A percentile compares a stretch with the other conserved stretches of the same genome.
phyloP scores from a whole-genome alignment of 2,329 filamentous ascomycete genomes.

The Pseudopithomyces chartarum region DNA sequence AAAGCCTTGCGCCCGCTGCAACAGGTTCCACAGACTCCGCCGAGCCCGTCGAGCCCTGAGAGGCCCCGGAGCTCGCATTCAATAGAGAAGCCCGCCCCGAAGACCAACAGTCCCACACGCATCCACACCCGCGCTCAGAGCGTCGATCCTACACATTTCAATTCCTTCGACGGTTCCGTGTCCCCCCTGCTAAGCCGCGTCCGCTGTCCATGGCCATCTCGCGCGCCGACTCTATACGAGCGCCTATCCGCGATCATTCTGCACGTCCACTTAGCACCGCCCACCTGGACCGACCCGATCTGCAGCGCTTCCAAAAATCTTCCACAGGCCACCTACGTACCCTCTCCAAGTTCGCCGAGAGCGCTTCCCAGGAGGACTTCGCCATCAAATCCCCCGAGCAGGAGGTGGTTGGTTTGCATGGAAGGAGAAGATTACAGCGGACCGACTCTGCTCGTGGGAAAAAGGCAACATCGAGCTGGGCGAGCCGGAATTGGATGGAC shows the following conservation, averaged over 20 bases:
- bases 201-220: conserved; percentile 49
- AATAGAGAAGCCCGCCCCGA: conserved; percentile 30
- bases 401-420: conserved; percentile 86
- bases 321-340: conserved; percentile 88
- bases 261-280: conserved; percentile 32
- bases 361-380: conserved; percentile 78
- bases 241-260: conserved; percentile 41
- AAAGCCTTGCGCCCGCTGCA: conserved; percentile 70
- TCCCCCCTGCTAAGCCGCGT: conserved; percentile 50
- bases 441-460: conserved; percentile 60
- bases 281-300: conserved; percentile 58
- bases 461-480: conserved; percentile 66
- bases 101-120: conserved; percentile 16
- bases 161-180: conserved; percentile 54
- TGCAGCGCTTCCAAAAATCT: conserved; percentile 83
- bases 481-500: conserved; percentile 96
- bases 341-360: conserved; percentile 80
- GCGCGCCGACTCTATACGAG: conserved; percentile 44
- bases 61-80: conserved; percentile 36
- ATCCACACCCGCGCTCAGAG: conserved; percentile 29
- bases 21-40: conserved; percentile 54
- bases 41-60: conserved; percentile 53
- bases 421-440: conserved; percentile 80
- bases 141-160: conserved; percentile 39
- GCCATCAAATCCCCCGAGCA: conserved; percentile 76